phyloP scores from a whole-genome alignment of 768 basidiomycete species.

The Floccularia luteovirens region DNA sequence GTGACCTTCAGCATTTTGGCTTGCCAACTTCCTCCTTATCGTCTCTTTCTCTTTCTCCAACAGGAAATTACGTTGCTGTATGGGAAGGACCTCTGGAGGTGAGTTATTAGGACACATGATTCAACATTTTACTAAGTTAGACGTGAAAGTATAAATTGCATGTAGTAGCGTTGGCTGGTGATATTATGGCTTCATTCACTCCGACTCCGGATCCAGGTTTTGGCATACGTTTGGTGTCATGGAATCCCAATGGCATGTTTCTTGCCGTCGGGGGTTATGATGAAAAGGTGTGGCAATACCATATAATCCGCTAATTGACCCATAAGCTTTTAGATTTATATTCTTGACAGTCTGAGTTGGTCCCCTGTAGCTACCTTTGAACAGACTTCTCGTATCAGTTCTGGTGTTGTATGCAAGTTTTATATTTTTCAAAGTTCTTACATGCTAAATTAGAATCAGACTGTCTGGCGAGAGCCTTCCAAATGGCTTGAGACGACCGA shows the following conservation, averaged over 20 bases:
- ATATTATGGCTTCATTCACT: slow-evolving; percentile 55
- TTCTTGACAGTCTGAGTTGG: slow-evolving; percentile 76
- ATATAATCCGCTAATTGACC: slow-evolving; percentile 2
- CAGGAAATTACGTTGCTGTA: slow-evolving; percentile 64
- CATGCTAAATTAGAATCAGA: slow-evolving; percentile 29
- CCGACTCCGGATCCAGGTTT: slow-evolving; percentile 77
- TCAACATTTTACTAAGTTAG: slow-evolving; percentile 3
- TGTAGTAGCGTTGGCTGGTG: slow-evolving; percentile 61
- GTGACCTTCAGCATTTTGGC: slow-evolving; percentile 63
- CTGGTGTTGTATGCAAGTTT: slow-evolving; percentile 40
- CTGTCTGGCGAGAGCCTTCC: slow-evolving; percentile 77
- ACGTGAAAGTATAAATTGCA: slow-evolving; percentile 63
- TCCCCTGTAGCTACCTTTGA: slow-evolving; percentile 57
- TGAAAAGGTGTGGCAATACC: slow-evolving; percentile 52
- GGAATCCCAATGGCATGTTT: slow-evolving; percentile 85
- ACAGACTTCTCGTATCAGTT: slow-evolving; percentile 46
- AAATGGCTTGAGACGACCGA: slow-evolving; percentile 82
- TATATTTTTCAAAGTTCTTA: slow-evolving; percentile 1
- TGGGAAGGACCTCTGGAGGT: slow-evolving; percentile 89
- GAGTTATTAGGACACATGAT: slow-evolving; percentile 10
- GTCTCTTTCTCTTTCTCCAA: slow-evolving; percentile 70
- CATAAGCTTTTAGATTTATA: slow-evolving; percentile 45
- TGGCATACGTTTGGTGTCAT: slow-evolving; percentile 70
- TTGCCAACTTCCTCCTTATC: slow-evolving; percentile 68
- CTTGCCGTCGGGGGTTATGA: slow-evolving; percentile 84